Evolutionary conservation across 139 green algal genomes (phyloP), one percentile per base, ranked within the genome.

Genomic region (Trebouxia sp.): DNA sequence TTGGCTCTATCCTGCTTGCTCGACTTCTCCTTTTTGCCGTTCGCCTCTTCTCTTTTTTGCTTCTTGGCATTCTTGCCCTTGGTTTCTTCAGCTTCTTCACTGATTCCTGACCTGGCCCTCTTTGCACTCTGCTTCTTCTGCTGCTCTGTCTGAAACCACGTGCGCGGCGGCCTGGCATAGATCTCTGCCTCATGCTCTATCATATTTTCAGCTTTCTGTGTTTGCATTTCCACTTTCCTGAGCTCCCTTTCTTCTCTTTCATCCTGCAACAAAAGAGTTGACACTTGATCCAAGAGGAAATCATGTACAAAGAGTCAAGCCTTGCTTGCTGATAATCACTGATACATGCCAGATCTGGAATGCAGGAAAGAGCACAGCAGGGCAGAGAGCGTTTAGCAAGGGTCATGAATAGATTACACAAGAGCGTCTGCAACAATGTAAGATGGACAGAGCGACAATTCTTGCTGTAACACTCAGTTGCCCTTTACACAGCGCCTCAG

Each of bases 181-280:
- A 99, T 99, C 88, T 98, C 95, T 6, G 82, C 88, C 88, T 95
- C 88, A 83, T 99, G 95, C 79, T 97, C 91, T 32, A 99, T 58
- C 87, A 99, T 86, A 88, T 99, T 98, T 35, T 85, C 56, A 5
- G 93, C 92, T 83, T 95, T 95, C 47, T 86, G 87, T 0, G 92
- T 94, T 89, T 99, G 95, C 96, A 99, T 99, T 88, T 99, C 96
- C n/a, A 93, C 95, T 80, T 92, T 89, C 14, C 92, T 87, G 72
- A 96, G 84, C 78, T 89, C 87, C 39, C 82, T 84, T 87, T 97
- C 92, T 50, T 94, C 83, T 17, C 90, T 78, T 80, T 96, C 94
- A 80, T 94, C 88, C 48, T 82, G 69, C 8, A 91, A 38, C 41
- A 39, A 38, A 6, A 76, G 47, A 28, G 50, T 22, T 58, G 50